Evolutionary conservation across 495 filamentous ascomycete species (phyloP), one percentile per base, ranked within the genome.

Genomic region (Geoglossum glabrum): DNA sequence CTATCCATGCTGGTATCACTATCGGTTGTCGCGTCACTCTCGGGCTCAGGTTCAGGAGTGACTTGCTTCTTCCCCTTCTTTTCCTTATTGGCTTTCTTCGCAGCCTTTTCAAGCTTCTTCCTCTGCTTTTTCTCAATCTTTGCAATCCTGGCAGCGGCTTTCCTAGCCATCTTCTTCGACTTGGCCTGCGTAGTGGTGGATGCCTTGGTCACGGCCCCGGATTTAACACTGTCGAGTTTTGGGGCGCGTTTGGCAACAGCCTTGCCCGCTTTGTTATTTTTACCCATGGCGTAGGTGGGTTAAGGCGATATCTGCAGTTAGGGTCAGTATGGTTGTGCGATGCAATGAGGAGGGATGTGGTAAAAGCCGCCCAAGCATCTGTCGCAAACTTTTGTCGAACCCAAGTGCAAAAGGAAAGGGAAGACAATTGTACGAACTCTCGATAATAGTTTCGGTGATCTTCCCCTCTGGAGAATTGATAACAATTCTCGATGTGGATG

Each of bases 211-310:
- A 75, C 64, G 33, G 68, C 69, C 51, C 72, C 74, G 43, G 70
- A 69, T 62, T 73, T 75, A 62, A 76, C 71, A 72, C 34, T 62
- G 55, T 69, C 64, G 43, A 50, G 72, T 67, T 70, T 78, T 76
- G 43, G 71, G 72, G 40, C 68, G 60, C 60, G 71, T 64, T 70
- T 76, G 73, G 55, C 66, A 80, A 45, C 40, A 21, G 40, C 19
- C 71, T 84, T 85, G 30, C 70, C 71, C 1, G 17, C 30, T 28
- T 56, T 38, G 13, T 56, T 56, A 7, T 26, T 27, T 17, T 56
- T 56, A 45, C 30, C 54, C 54, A 56, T 46, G 10, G 49, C 5
- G 25, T 5, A 27, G 17, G 28, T 28, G 30, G 15, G 25, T 52
- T 28, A 52, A 31, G 1, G 26, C 17, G 40, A 50, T 27, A 52